Evolutionary conservation across 179 eudicot species (phyloP).

Genomic region (Camellia oleifera): DNA sequence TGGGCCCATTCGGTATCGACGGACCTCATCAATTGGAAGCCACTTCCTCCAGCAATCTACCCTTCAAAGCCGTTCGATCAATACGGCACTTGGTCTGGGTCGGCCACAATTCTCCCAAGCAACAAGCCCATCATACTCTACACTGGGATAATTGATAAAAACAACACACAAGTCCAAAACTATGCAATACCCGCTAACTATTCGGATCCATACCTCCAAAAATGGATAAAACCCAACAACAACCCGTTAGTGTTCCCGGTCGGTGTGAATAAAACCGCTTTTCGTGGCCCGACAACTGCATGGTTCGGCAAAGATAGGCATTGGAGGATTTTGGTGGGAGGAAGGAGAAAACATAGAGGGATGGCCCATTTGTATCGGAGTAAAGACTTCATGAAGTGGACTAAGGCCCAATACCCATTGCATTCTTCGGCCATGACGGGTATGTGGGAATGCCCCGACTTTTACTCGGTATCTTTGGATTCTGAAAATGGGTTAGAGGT

Average conservation of each 20-base stretch:
- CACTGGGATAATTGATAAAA: conserved; percentile 38
- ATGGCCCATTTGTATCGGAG: conserved; percentile 54
- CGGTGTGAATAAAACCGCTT: conserved; percentile 34
- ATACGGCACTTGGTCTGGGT: conserved; percentile 48
- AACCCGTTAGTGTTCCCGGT: conserved; percentile 49
- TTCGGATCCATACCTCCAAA: conserved; percentile 52
- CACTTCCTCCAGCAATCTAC: conserved; percentile 30
- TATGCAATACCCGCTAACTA: conserved; percentile 53
- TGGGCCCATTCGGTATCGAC: conserved; percentile 43
- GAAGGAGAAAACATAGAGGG: conserved; percentile 44
- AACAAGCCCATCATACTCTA: conserved; percentile 57
- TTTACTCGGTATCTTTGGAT: conserved; percentile 42
- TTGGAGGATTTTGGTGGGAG: conserved; percentile 57
- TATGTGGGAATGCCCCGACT: conserved; percentile 55
- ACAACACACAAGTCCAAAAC: conserved; percentile 51
- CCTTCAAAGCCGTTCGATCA: conserved; percentile 36
- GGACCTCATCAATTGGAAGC: conserved; percentile 35
- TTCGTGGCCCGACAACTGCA: conserved; percentile 74
- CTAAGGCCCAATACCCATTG: conserved; percentile 44
- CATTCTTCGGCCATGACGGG: conserved; percentile 45
- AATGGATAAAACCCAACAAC: conserved; percentile 65
- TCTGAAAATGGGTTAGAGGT: conserved; percentile 48
- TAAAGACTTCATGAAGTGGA: conserved; percentile 55
- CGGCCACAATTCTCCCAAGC: conserved; percentile 50
- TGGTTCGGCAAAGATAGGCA: conserved; percentile 48